phyloP scores from a whole-genome alignment of 108 stramenopile species.

The Cyclostephanos tholiformis region DNA sequence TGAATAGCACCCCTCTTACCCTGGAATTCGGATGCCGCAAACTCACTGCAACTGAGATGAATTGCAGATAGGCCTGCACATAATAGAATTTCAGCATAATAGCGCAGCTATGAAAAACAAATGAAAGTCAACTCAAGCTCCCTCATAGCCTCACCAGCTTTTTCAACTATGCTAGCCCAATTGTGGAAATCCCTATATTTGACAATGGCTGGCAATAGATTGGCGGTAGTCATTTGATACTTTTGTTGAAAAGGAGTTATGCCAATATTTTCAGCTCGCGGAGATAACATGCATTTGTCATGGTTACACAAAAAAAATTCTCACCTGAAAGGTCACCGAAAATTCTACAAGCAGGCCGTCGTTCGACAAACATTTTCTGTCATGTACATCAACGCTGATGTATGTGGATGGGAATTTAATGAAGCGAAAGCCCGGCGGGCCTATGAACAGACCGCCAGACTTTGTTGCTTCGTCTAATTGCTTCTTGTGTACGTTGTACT shows the following conservation, averaged over 20 bases:
- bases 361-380: constrained; percentile 48
- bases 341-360: constrained; percentile 53
- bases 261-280: neutral
- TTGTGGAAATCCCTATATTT: constrained; percentile 51
- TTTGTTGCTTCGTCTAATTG: constrained; percentile 48
- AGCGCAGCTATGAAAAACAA: neutral
- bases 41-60: constrained; percentile 53
- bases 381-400: constrained; percentile 38
- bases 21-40: constrained; percentile 35
- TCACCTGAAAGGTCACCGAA: constrained; percentile 51
- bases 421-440: constrained; percentile 47
- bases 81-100: neutral
- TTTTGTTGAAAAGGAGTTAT: neutral
- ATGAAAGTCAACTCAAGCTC: neutral
- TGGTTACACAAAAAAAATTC: neutral
- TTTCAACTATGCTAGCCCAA: constrained; percentile 46
- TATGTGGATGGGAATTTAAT: constrained; percentile 65
- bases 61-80: constrained; percentile 26
- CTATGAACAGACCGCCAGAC: constrained; percentile 23
- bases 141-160: constrained; percentile 27
- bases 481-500: constrained; percentile 48
- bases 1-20: constrained; percentile 51
- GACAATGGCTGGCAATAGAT: constrained; percentile 35
- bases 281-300: neutral
- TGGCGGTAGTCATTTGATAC: constrained; percentile 51